Conservation (phyloP, 176 grass and related monocot species). For the Areca catechu region DNA sequence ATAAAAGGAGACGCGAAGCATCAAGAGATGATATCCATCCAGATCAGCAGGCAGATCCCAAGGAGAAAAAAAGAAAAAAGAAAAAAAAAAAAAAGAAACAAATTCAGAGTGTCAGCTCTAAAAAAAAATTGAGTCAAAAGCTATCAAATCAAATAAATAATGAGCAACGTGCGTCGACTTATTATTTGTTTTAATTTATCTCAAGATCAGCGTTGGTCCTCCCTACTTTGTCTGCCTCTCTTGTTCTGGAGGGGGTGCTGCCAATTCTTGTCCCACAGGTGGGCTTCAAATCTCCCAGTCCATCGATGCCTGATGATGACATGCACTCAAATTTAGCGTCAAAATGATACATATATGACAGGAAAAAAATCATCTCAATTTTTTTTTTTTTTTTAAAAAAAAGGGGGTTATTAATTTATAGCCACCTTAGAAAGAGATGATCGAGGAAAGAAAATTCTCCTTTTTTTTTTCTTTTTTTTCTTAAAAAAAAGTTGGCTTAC, state of each 20-base stretch:
- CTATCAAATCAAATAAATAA: no score
- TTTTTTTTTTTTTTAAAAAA: no score
- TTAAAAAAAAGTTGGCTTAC: constrained; percentile 8
- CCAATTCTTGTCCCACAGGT: constrained; percentile 96
- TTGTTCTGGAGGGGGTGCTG: constrained; percentile 64
- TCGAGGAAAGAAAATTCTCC: no score
- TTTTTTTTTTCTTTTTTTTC: no score
- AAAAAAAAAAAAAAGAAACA: constrained; percentile 1
- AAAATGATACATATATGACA: no score
- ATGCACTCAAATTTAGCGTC: constrained; percentile 13
- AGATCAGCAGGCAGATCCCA: constrained; percentile 19
- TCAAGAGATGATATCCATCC: constrained; percentile 42
- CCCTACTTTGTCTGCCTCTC: constrained; percentile 90
- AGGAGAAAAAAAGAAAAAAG: constrained; percentile 5
- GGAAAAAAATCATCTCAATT: no score
- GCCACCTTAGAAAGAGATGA: no score
- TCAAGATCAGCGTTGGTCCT: constrained; percentile 6
- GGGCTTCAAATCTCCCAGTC: constrained; percentile 94
- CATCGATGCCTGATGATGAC: constrained; percentile 73
- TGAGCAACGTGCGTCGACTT: background rate
- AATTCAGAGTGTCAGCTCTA: no score
- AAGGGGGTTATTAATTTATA: no score
- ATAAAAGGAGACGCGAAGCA: constrained; percentile 15
- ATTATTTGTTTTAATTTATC: background rate
- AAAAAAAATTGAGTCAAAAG: no score